phyloP scores from a whole-genome alignment of 257 asterid species.

The Lavandula angustifolia region DNA sequence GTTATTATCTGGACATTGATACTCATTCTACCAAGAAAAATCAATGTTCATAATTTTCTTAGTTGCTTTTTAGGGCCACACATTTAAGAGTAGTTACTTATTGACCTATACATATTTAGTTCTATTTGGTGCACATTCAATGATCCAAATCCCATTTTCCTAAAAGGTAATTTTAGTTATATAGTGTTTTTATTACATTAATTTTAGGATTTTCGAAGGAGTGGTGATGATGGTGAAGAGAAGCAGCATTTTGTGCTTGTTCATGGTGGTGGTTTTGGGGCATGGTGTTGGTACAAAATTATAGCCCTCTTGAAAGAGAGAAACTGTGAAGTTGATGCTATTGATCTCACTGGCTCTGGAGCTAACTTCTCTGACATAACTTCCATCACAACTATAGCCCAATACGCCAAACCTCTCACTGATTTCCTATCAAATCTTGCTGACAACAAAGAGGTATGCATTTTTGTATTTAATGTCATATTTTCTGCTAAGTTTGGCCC shows the following conservation, averaged over 20 bases:
- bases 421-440: conserved; percentile 47
- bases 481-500: too few species aligned
- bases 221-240: conserved; percentile 35
- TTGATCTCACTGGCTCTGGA: conserved; percentile 65
- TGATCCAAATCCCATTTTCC: not conserved
- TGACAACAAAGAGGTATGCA: conserved; percentile 39
- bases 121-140: not conserved
- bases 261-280: conserved; percentile 74
- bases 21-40: not conserved
- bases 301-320: conserved; percentile 57
- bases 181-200: not conserved
- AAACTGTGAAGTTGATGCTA: conserved; percentile 50
- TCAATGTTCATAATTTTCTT: conserved; percentile 20
- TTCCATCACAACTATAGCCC: conserved; percentile 42
- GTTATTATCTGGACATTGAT: not conserved
- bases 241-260: conserved; percentile 57
- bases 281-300: conserved; percentile 77
- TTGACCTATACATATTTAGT: conserved; percentile 2
- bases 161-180: not conserved
- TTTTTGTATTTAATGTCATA: too few species aligned
- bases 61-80: not conserved
- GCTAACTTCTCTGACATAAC: conserved; percentile 48
- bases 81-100: conserved; percentile 12
- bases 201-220: conserved; percentile 26
- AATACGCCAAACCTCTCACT: conserved; percentile 54